Conservation (phyloP, 2,329 filamentous ascomycete genomes). For the Akanthomyces uredinophilus region DNA sequence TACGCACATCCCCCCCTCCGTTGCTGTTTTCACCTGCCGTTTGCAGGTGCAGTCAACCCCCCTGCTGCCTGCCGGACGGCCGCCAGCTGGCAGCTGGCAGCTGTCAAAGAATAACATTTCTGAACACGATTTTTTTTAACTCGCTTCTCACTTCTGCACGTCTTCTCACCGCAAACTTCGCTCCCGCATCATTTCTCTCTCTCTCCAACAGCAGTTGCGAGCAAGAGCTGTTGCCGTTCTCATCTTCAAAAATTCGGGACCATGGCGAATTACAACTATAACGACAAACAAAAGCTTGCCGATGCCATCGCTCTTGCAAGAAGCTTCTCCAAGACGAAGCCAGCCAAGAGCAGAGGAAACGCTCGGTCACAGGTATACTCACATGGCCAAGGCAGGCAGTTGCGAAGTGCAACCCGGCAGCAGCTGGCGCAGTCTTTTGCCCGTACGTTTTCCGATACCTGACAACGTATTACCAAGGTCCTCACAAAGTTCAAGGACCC, state of each 20-base stretch:
- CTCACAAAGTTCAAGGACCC: constrained; percentile 2
- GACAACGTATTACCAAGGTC: too few relatives aligned
- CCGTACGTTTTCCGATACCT: neutral
- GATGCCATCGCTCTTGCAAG: constrained; percentile 12
- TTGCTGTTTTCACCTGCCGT: neutral
- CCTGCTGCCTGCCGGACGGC: neutral
- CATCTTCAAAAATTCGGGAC: neutral
- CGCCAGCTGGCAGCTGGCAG: constrained; percentile 2
- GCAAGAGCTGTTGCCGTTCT: neutral
- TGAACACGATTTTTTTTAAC: neutral
- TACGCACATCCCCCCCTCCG: neutral
- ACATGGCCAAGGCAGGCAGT: neutral
- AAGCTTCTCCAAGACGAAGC: constrained; percentile 13
- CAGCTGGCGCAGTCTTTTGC: neutral
- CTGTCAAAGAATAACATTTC: neutral
- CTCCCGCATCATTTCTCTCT: neutral
- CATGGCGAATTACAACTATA: neutral
- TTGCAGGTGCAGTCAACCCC: neutral
- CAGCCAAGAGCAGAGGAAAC: neutral
- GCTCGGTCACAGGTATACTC: neutral
- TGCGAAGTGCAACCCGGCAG: neutral
- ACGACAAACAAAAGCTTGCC: constrained; percentile 4
- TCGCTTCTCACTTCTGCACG: neutral
- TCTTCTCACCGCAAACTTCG: neutral
- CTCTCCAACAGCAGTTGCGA: too few relatives aligned